These are phyloP conservation scores for Cutaneotrichosporon mucoides DNA, from an alignment of 1,284 basidiomycete genomes.

Conservation along the genomic window DNA sequence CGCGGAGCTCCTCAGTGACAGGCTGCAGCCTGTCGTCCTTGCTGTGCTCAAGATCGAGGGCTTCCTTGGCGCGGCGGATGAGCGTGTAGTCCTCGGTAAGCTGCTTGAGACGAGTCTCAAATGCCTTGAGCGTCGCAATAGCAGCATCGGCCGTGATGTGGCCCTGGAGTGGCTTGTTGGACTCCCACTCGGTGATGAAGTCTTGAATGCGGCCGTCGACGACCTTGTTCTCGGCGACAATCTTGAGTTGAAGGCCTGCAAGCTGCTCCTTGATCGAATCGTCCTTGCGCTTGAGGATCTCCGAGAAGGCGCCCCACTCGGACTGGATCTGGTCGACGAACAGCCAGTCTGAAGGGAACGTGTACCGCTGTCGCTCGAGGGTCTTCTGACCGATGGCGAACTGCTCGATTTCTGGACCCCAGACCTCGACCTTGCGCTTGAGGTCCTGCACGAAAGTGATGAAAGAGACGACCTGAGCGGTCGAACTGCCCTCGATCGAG, in stretches of 20 bases:
- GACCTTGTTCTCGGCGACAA: slow-evolving; percentile 98
- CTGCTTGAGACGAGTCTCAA: slow-evolving; percentile 81
- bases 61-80: slow-evolving; percentile 92
- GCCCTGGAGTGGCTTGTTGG: slow-evolving; percentile 76
- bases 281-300: slow-evolving; percentile 96
- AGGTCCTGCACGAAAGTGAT: slow-evolving; percentile 99
- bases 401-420: slow-evolving; percentile 94
- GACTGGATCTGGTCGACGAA: slow-evolving; percentile 96
- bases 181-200: slow-evolving; percentile 87
- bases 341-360: slow-evolving; percentile 95
- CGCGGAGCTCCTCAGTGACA: slow-evolving; percentile 89
- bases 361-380: slow-evolving; percentile 91
- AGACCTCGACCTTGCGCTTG: slow-evolving; percentile 92
- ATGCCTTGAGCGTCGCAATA: slow-evolving; percentile 90
- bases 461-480: slow-evolving; percentile 95
- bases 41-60: slow-evolving; percentile 85
- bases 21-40: slow-evolving; percentile 88
- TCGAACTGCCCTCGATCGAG: slow-evolving; percentile 64
- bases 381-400: slow-evolving; percentile 95
- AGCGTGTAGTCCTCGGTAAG: slow-evolving; percentile 92
- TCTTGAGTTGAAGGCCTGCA: slow-evolving; percentile 93
- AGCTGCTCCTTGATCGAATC: slow-evolving; percentile 94
- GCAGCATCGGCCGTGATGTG: slow-evolving; percentile 92
- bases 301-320: slow-evolving; percentile 97
- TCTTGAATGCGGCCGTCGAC: slow-evolving; percentile 90